Base-by-base conservation (phyloP, 768 basidiomycete species). In the Mycena latifolia region DNA sequence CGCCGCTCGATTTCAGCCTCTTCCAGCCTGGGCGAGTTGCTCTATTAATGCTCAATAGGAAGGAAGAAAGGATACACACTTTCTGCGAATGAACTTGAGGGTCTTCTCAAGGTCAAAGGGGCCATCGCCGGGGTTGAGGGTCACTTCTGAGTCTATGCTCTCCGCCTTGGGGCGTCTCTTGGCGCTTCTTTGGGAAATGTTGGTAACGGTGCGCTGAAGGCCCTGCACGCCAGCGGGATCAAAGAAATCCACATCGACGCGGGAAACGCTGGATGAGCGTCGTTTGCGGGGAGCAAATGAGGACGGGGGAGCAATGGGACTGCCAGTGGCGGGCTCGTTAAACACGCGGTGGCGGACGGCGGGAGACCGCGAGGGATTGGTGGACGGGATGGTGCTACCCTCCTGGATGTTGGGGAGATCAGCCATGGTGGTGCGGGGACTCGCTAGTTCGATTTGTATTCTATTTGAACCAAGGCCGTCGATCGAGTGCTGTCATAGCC, bases 141-240 rank as follows among this genome's bases (percentile, higher is more conserved):
- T 69, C 6, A 68, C 41, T 8, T 73, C 76, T 35, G 70, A 65
- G 20, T 73, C 67, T 2, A 69, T 69, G 28, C 31, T 54, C 14
- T 62, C 11, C 5, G 46, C 7, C 2, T 25, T 27, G 2, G 47
- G 45, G 6, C 47, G 51, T 43, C 55, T 35, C 25, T 53, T 41
- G 35, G 12, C 35, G 18, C 60, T 41, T 63, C 15, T 65, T 55
- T n/a, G n/a, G 3, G 69, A 58, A 11, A 69, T 65, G 0, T 69
- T 41, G 5, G 73, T 70, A 33, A 76, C 65, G 1, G 71, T 71
- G 37, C 74, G 72, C 31, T 67, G 72, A 31, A 78, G 72, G 31
- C 69, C 65, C 20, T 73, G 55, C 24, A 86, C 78, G 24, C 84
- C 86, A 24, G 63, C 67, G 1, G 81, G 84, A 72, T 87, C 85